Percentiles rank a stretch among this genome's conserved stretches.
phyloP scores from a whole-genome alignment of 306 rosid species.

The Vigna radiata region DNA sequence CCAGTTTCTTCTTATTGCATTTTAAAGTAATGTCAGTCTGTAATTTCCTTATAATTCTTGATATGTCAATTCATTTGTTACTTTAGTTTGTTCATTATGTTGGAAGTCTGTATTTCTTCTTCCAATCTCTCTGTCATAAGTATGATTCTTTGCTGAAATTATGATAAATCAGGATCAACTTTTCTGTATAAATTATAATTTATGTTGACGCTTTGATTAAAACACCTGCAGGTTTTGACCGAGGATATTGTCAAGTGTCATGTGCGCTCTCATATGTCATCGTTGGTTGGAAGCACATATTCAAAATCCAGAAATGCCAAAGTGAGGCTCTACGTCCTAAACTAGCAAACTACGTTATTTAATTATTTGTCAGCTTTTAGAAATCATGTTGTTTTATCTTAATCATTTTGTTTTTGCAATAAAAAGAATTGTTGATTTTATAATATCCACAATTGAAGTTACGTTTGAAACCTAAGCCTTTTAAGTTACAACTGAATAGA shows the following conservation, averaged over 20 bases:
- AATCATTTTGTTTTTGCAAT: not conserved
- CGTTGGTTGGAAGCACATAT: conserved; percentile 53
- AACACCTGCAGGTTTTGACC: conserved; percentile 65
- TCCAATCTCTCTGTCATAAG: conserved; percentile 17
- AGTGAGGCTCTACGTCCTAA: conserved; percentile 57
- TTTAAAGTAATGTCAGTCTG: conserved; percentile 7
- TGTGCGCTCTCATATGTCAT: conserved; percentile 66
- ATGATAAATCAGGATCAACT: not conserved
- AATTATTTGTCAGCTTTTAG: conserved; percentile 11
- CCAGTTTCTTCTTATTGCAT: conserved; percentile 8
- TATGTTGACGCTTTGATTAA: conserved; percentile 26
- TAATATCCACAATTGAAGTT: not conserved
- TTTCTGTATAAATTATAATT: conserved; percentile 21
- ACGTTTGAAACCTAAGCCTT: not conserved
- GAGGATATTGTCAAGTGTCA: conserved; percentile 86
- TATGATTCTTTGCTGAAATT: conserved; percentile 32
- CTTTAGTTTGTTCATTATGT: conserved; percentile 13
- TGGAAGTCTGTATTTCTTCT: not conserved
- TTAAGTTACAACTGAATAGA: not conserved
- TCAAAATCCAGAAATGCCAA: conserved; percentile 66
- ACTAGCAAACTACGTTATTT: conserved; percentile 16
- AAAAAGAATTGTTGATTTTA: not conserved
- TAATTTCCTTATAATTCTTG: conserved; percentile 25
- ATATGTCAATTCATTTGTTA: conserved; percentile 28
- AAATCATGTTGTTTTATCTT: not conserved